Evolutionary conservation across 2,329 filamentous ascomycete species (phyloP).

Genomic region (Pseudocercospora crystallina): DNA sequence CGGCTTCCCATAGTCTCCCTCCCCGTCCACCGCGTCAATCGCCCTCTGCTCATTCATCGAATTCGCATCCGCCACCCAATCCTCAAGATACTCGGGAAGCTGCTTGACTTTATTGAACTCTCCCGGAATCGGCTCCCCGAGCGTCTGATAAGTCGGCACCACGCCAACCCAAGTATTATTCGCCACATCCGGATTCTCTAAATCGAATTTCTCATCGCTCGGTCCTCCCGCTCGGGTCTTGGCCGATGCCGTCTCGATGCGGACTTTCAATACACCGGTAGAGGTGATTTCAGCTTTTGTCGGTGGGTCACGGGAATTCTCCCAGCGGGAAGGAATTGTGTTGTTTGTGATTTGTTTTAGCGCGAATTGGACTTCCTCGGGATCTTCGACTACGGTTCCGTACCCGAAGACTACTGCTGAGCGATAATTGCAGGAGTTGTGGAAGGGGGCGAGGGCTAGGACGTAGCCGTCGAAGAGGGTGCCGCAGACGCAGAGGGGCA

Average conservation of each 20-base stretch:
- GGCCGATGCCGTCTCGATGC: constrained; percentile 68
- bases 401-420: constrained; percentile 76
- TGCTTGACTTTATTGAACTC: constrained; percentile 58
- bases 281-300: constrained; percentile 71
- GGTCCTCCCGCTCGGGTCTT: constrained; percentile 70
- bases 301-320: constrained; percentile 67
- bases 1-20: constrained; percentile 13
- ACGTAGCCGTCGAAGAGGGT: constrained; percentile 78
- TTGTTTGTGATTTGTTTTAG: constrained; percentile 76
- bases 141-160: constrained; percentile 62
- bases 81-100: constrained; percentile 62
- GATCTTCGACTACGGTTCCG: constrained; percentile 66
- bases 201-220: constrained; percentile 59
- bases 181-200: constrained; percentile 49
- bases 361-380: constrained; percentile 75
- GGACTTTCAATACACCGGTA: constrained; percentile 70
- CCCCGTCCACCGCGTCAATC: constrained; percentile 33
- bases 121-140: constrained; percentile 64
- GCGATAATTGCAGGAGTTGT: constrained; percentile 81
- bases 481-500: constrained; percentile 72
- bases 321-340: constrained; percentile 69
- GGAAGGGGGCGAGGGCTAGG: constrained; percentile 74
- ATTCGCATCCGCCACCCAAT: constrained; percentile 54
- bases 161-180: constrained; percentile 60
- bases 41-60: constrained; percentile 36